Percentiles rank a stretch among this genome's conserved stretches.
These are phyloP conservation scores for Coriaria nepalensis DNA, from an alignment of 306 rosid genomes.

Conservation along the genomic window DNA sequence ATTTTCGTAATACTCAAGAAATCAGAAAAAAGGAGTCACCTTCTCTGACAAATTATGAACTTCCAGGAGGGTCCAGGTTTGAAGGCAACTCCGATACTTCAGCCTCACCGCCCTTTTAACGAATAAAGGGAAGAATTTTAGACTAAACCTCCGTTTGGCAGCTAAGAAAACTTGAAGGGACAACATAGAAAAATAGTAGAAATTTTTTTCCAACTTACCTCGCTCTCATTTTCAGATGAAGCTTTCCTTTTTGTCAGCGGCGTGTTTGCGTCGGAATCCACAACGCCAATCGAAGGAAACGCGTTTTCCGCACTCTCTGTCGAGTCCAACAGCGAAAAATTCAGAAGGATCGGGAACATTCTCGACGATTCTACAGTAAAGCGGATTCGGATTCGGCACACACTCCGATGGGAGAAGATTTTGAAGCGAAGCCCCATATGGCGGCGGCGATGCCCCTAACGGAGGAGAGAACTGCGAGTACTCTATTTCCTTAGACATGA, in stretches of 20 bases:
- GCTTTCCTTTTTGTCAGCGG: slow-evolving; percentile 18
- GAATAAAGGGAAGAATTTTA: too few relatives aligned
- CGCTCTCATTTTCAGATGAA: slow-evolving; percentile 36
- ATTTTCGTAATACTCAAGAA: neutral
- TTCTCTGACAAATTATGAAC: slow-evolving; percentile 89
- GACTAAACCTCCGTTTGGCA: slow-evolving; percentile 8
- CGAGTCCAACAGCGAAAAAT: slow-evolving; percentile 7
- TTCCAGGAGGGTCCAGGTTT: slow-evolving; percentile 33
- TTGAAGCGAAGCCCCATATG: slow-evolving; percentile 7
- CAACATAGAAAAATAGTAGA: slow-evolving; percentile 4
- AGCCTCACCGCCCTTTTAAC: slow-evolving; percentile 23
- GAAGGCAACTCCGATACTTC: slow-evolving; percentile 38
- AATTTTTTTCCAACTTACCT: slow-evolving; percentile 23
- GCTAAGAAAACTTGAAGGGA: neutral
- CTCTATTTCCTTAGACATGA: slow-evolving; percentile 19
- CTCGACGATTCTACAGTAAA: slow-evolving; percentile 11
- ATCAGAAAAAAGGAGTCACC: slow-evolving; percentile 24
- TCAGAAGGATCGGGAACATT: slow-evolving; percentile 23
- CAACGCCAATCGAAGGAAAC: slow-evolving; percentile 16
- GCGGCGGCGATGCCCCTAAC: slow-evolving; percentile 10
- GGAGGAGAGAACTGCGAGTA: slow-evolving; percentile 15
- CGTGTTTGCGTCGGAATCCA: slow-evolving; percentile 26
- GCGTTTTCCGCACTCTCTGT: slow-evolving; percentile 21
- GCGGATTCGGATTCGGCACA: slow-evolving; percentile 5
- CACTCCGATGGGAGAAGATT: slow-evolving; percentile 15